These are phyloP conservation scores for Lojkania enalia DNA, from an alignment of 2,329 filamentous ascomycete species.

Conservation along the genomic window DNA sequence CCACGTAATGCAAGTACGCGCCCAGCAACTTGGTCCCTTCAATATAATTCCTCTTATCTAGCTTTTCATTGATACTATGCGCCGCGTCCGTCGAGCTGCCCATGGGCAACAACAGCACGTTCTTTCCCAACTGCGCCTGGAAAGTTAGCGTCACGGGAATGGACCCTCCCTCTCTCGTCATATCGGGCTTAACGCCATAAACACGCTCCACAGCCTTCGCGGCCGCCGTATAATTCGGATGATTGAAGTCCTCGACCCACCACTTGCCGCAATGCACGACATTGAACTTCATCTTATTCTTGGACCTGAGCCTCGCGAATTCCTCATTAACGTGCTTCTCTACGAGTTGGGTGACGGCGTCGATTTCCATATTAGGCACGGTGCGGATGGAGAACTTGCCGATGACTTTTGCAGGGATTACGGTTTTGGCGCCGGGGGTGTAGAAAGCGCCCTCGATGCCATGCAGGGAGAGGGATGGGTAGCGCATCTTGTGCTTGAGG, in stretches of 20 bases:
- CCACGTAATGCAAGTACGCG: conserved; percentile 93
- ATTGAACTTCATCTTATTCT: conserved; percentile 84
- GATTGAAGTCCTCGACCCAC: conserved; percentile 97
- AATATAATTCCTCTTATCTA: conserved; percentile 96
- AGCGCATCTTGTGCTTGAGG: conserved; percentile 95
- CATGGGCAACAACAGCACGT: conserved; percentile 93
- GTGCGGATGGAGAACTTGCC: conserved; percentile 99
- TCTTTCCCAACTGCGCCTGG: conserved; percentile 97
- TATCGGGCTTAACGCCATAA: conserved; percentile 89
- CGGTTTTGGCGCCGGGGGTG: conserved; percentile 91
- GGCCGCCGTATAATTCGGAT: conserved; percentile 97
- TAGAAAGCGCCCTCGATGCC: conserved; percentile 95
- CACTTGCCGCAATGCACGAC: conserved; percentile 93
- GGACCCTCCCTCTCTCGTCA: conserved; percentile 94
- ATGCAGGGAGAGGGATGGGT: conserved; percentile 90
- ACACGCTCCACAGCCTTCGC: conserved; percentile 95
- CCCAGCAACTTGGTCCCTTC: conserved; percentile 96
- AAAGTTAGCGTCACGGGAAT: conserved; percentile 97
- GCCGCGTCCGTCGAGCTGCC: conserved; percentile 95
- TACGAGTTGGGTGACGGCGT: conserved; percentile 83
- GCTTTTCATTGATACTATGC: conserved; percentile 97
- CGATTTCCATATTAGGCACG: conserved; percentile 95
- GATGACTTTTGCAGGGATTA: conserved; percentile 95
- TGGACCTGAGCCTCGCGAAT: conserved; percentile 85
- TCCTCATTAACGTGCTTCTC: conserved; percentile 80